Base-by-base conservation (phyloP, 208 protist species). In the Crithidia acanthocephali region DNA sequence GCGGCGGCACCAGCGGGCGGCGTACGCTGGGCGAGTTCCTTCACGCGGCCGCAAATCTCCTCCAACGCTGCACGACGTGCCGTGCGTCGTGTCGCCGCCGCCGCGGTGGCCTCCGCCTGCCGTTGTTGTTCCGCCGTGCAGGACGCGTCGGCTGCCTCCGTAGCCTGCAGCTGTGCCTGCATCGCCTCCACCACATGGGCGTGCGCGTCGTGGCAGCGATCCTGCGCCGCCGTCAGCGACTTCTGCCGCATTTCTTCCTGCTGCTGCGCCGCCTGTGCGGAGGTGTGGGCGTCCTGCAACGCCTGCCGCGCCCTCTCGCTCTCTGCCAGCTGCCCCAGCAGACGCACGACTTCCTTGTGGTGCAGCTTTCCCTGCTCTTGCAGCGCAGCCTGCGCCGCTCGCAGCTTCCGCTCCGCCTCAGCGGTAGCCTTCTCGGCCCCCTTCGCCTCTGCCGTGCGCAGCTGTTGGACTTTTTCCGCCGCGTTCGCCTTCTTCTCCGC, bases 301-400 rank as follows among this genome's bases (percentile, higher is more conserved):
- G 67, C n/a, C 58, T 65, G 59, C 52, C 25, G 52, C 30, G 32
- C 30, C 61, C 2, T 22, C 58, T 57, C 60, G 35, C 42, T 35
- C 50, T 51, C 32, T 4, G 50, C 44, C 66, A 71, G 40, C 53
- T 62, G 55, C 0, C 22, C 35, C 20, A 68, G 47, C 50, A 68
- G 48, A 27, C 48, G 32, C 56, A 33, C 55, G 1, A 61, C 55
- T 25, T 63, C 71, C 61, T 61, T 57, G 13, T 68, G 33, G 18
- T 68, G 62, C 1, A 68, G 13, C 48, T 68, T 58, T 3, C 30
- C 62, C 13, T 68, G 62, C 48, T 68, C 62, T n/a, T 56, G 60
- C 18, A 66, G 47, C 18, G 60, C 60, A 0, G 60, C 60, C 44
- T 66, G 60, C 0, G 60, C 60, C 0, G 60, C 60, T 4, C 45